Conservation (phyloP, 495 filamentous ascomycete genomes). For the Hapsidospora chrysogenum region DNA sequence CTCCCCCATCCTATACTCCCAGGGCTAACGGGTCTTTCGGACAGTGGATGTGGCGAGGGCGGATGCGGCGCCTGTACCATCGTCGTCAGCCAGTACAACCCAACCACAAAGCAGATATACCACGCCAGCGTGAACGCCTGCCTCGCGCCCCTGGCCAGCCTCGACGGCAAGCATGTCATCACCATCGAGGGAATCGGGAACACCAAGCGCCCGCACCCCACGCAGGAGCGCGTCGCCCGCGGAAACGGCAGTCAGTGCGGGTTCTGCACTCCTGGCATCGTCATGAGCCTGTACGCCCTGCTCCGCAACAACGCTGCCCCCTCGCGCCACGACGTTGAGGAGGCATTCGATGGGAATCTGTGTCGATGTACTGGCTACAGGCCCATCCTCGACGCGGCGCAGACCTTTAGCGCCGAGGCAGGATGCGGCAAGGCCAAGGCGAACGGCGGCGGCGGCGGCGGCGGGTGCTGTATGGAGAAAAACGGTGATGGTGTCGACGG, state of each 20-base stretch:
- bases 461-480: constrained; percentile 16
- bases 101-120: constrained; percentile 77
- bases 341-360: constrained; percentile 88
- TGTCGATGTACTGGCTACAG: constrained; percentile 93
- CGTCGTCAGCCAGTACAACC: constrained; percentile 83
- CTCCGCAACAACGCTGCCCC: constrained; percentile 55
- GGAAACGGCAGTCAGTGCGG: constrained; percentile 50
- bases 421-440: constrained; percentile 38
- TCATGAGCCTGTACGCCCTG: constrained; percentile 85
- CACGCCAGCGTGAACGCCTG: constrained; percentile 92
- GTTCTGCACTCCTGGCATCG: constrained; percentile 95
- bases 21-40: constrained; percentile 4
- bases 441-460: constrained; percentile 40
- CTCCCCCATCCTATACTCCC: neutral
- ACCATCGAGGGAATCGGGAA: constrained; percentile 96
- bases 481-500: constrained; percentile 39
- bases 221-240: constrained; percentile 81
- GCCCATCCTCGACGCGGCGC: constrained; percentile 83
- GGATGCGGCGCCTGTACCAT: constrained; percentile 97
- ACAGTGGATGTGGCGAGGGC: constrained; percentile 80
- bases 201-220: constrained; percentile 70
- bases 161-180: constrained; percentile 97
- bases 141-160: constrained; percentile 74
- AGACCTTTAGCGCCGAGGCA: constrained; percentile 40
- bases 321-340: constrained; percentile 61